Conservation (phyloP, 2,329 filamentous ascomycete genomes). For the Aspergillus novoparasiticus region DNA sequence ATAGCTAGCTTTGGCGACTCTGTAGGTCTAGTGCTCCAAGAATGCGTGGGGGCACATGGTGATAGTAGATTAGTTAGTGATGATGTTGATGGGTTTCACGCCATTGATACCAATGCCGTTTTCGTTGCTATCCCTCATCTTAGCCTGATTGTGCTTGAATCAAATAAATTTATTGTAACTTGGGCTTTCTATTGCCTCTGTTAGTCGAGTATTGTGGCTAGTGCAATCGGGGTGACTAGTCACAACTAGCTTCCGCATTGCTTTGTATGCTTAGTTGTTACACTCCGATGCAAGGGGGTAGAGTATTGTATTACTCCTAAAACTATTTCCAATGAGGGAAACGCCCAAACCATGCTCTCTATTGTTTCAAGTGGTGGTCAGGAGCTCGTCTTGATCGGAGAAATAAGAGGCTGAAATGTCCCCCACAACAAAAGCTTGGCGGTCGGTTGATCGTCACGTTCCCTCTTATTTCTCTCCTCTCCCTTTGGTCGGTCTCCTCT, state of each 20-base stretch:
- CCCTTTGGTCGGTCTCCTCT: conserved; percentile 5
- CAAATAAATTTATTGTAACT: neutral
- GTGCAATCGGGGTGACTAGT: neutral
- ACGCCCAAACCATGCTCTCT: neutral
- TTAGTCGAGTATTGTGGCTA: neutral
- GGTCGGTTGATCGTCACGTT: conserved; percentile 18
- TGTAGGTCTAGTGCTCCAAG: neutral
- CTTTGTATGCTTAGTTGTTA: neutral
- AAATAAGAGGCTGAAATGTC: conserved; percentile 3
- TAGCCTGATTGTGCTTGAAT: neutral
- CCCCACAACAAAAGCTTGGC: conserved; percentile 19
- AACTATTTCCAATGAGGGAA: neutral
- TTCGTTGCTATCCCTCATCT: neutral
- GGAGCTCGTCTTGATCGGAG: neutral
- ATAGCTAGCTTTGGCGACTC: neutral
- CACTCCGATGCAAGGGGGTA: neutral
- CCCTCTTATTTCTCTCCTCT: conserved; percentile 5
- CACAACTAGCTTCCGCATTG: neutral
- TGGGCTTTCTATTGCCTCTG: neutral
- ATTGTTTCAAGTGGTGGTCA: neutral
- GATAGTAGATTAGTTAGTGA: neutral
- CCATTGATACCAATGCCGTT: neutral
- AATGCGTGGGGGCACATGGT: neutral
- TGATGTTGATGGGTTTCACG: neutral
- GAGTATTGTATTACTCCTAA: neutral